phyloP scores from a whole-genome alignment of 768 basidiomycete species.

The Trametes maxima region DNA sequence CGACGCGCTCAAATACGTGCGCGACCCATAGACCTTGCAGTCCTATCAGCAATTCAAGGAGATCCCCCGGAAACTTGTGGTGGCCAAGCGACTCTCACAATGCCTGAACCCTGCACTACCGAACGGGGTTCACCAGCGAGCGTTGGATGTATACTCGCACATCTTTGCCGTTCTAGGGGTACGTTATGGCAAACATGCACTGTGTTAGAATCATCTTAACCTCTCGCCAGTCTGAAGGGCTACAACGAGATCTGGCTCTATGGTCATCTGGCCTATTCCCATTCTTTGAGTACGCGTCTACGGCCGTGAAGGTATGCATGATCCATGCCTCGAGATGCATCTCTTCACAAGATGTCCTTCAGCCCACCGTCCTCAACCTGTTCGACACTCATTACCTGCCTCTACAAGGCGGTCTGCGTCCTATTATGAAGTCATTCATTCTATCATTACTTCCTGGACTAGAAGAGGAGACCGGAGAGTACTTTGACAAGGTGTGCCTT shows the following conservation, averaged over 20 bases:
- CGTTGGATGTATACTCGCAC: conserved; percentile 92
- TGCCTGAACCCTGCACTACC: conserved; percentile 98
- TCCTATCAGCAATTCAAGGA: conserved; percentile 93
- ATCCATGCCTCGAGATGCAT: neutral
- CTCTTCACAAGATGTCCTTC: neutral
- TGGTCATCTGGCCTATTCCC: conserved; percentile 98
- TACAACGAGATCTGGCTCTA: conserved; percentile 81
- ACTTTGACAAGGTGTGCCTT: conserved; percentile 78
- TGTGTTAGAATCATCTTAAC: neutral
- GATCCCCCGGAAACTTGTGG: conserved; percentile 92
- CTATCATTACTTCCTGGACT: conserved; percentile 91
- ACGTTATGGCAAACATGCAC: conserved; percentile 33
- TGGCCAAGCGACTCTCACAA: conserved; percentile 93
- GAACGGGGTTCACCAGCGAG: conserved; percentile 94
- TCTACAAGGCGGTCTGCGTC: conserved; percentile 76
- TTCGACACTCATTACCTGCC: conserved; percentile 94
- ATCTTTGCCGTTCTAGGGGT: conserved; percentile 92
- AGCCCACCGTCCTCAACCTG: conserved; percentile 89
- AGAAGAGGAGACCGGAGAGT: conserved; percentile 97
- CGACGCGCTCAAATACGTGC: neutral
- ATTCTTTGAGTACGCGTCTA: conserved; percentile 99
- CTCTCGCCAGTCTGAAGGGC: conserved; percentile 72
- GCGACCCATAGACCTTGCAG: conserved; percentile 76
- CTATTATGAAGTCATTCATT: conserved; percentile 93
- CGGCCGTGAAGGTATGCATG: conserved; percentile 82